A percentile compares a stretch with the other conserved stretches of the same genome.
These are phyloP conservation scores for Hordeum marinum DNA, from an alignment of 176 grass and related monocot species.

Conservation along the genomic window DNA sequence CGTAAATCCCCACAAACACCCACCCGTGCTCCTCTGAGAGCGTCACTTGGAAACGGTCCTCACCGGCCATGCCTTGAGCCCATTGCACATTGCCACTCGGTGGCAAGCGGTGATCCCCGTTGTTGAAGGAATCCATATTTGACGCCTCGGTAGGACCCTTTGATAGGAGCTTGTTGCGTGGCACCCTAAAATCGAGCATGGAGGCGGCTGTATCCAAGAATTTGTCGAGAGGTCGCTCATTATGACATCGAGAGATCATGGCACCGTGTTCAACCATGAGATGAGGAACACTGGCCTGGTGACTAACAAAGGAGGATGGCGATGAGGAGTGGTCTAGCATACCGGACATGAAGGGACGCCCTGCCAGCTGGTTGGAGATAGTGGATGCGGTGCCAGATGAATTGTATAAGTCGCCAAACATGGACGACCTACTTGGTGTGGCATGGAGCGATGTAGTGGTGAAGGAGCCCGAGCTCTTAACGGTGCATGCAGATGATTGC, in stretches of 20 bases:
- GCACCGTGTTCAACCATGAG: slow-evolving; percentile 17
- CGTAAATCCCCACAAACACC: slow-evolving; percentile 94
- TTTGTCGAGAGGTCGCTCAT: slow-evolving; percentile 22
- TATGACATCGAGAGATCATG: slow-evolving; percentile 5
- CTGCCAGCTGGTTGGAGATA: slow-evolving; percentile 17
- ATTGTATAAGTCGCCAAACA: slow-evolving; percentile 40
- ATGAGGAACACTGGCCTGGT: slow-evolving; percentile 23
- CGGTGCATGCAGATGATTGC: slow-evolving; percentile 32
- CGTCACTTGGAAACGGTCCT: slow-evolving; percentile 84
- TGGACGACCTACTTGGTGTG: slow-evolving; percentile 10
- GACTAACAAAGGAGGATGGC: slow-evolving; percentile 5
- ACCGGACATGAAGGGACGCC: slow-evolving; percentile 1
- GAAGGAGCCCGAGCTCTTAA: slow-evolving; percentile 84
- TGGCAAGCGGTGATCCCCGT: slow-evolving; percentile 25
- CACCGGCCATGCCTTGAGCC: slow-evolving; percentile 88
- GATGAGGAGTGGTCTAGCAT: slow-evolving; percentile 43
- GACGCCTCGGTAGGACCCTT: not conserved
- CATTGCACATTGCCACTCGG: slow-evolving; percentile 58
- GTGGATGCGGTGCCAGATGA: slow-evolving; percentile 20
- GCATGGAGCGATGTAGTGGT: slow-evolving; percentile 54
- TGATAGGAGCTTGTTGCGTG: not conserved
- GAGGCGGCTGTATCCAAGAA: slow-evolving; percentile 20
- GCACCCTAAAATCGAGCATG: slow-evolving; percentile 28
- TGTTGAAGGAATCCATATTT: slow-evolving; percentile 23
- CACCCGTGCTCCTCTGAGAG: slow-evolving; percentile 80